These are phyloP conservation scores for Furcasterigmium sp. DNA, from an alignment of 2,329 filamentous ascomycete genomes.

Conservation along the genomic window DNA sequence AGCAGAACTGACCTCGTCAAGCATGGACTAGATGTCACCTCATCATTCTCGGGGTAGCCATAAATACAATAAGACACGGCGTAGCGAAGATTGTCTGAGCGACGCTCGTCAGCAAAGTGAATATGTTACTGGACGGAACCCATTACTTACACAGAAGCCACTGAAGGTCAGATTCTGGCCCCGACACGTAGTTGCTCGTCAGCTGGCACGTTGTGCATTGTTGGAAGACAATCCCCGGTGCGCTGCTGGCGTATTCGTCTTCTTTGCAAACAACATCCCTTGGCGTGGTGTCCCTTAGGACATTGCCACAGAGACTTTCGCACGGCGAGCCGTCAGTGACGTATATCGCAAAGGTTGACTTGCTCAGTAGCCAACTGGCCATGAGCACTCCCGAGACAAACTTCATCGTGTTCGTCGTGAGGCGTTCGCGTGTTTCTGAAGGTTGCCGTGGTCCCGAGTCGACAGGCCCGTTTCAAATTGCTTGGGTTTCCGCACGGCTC, in stretches of 20 bases:
- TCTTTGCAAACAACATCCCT: constrained; percentile 45
- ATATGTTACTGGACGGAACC: too few species aligned
- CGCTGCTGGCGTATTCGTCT: constrained; percentile 25
- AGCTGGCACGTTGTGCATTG: constrained; percentile 48
- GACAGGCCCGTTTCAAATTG: not conserved
- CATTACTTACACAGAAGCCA: constrained; percentile 47
- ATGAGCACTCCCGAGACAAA: not conserved
- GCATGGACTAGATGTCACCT: constrained; percentile 39
- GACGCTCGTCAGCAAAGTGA: not conserved
- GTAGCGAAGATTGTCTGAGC: constrained; percentile 53
- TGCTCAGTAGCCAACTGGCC: constrained; percentile 15
- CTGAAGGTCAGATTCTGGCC: constrained; percentile 45
- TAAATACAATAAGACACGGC: constrained; percentile 51
- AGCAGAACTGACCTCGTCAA: constrained; percentile 40
- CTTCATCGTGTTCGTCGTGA: not conserved
- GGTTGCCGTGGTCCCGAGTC: not conserved
- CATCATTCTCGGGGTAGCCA: constrained; percentile 36
- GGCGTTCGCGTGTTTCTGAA: not conserved
- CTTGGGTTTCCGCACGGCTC: not conserved
- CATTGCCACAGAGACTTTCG: constrained; percentile 46
- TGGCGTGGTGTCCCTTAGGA: constrained; percentile 36
- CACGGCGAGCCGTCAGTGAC: constrained; percentile 45
- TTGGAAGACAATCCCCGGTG: constrained; percentile 43
- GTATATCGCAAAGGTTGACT: constrained; percentile 27
- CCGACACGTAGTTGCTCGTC: constrained; percentile 38